Percentiles rank a stretch among this genome's conserved stretches.
Evolutionary conservation across 371 early-diverging fungal species (phyloP).

Genomic region (Massospora cicadina): DNA sequence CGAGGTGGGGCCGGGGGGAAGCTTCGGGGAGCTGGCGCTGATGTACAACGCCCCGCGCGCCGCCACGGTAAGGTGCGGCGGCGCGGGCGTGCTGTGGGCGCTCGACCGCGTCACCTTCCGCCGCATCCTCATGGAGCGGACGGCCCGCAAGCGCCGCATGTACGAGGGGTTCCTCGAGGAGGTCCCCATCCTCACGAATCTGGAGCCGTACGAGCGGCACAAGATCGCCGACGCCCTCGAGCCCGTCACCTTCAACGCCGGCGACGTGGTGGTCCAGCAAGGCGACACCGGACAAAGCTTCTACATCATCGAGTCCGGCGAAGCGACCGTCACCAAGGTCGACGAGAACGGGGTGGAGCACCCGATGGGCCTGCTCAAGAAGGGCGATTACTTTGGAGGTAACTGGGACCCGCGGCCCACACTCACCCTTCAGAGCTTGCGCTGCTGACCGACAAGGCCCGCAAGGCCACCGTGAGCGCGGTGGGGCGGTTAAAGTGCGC

Average conservation of each 20-base stretch:
- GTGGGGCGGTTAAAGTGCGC: constrained; percentile 67
- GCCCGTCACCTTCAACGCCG: constrained; percentile 37
- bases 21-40: constrained; percentile 79
- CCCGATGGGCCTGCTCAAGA: constrained; percentile 35
- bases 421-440: constrained; percentile 44
- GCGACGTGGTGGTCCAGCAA: constrained; percentile 45
- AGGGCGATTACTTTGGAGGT: constrained; percentile 87
- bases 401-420: constrained; percentile 8
- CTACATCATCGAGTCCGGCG: constrained; percentile 81
- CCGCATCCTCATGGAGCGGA: constrained; percentile 53
- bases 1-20: constrained; percentile 40
- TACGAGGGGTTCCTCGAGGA: constrained; percentile 59
- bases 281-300: constrained; percentile 44
- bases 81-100: constrained; percentile 58
- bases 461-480: constrained; percentile 71
- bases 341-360: constrained; percentile 58
- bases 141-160: constrained; percentile 49
- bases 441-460: constrained; percentile 62
- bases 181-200: constrained; percentile 40
- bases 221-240: constrained; percentile 76
- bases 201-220: constrained; percentile 48
- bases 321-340: constrained; percentile 54
- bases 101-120: constrained; percentile 68
- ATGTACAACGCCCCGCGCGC: constrained; percentile 85
- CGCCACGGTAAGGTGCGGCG: constrained; percentile 54